Base-by-base conservation (phyloP, 2,329 filamentous ascomycete genomes). In the Cordyceps farinosa region DNA sequence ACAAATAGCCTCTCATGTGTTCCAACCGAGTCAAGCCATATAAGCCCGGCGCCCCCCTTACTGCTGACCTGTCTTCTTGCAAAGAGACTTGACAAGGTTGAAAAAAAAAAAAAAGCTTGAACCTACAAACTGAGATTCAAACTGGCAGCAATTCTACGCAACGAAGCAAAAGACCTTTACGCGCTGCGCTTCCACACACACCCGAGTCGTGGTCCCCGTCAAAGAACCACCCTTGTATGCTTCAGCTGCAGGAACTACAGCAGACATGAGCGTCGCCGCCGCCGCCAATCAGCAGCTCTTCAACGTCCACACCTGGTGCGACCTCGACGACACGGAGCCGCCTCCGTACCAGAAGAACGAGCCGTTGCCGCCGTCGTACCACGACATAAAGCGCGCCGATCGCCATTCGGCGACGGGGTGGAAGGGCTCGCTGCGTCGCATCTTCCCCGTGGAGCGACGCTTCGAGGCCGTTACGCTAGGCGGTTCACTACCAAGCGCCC, bases 391-490 rank as follows among this genome's bases (percentile, higher is more conserved):
- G 27, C 32, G 44, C 27, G 53, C 52, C 9, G 61, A 63, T 11
- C 42, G 61, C 3, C 27, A 57, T n/a, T 34, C 61, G 29, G 50
- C 58, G 38, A 44, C 50, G 5, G 61, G 52, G 9, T 57, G 27
- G 58, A 57, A 52, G 36, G 53, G 47, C 3, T 44, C 53, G 29
- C 34, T 63, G 53, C 61, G 61, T 44, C 52, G 53, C 32, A 32
- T 50, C 36, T 63, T 63, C 45, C 36, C 52, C 5, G 15, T 52
- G 5, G 53, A 63, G 42, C 52, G 45, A 45, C 61, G 53, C 27
- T 63, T 63, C 29, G 61, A 63, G 38, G 34, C 52, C 27, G 61
- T 63, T 51, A 63, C 61, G 44, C 52, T 63, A 50, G 61, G 61
- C 36, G 27, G 22, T 10, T 6, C 44, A 10, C 15, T 44, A 27